Evolutionary conservation across 1,284 basidiomycete genomes (phyloP).

Genomic region (Anthracocystis setariae): DNA sequence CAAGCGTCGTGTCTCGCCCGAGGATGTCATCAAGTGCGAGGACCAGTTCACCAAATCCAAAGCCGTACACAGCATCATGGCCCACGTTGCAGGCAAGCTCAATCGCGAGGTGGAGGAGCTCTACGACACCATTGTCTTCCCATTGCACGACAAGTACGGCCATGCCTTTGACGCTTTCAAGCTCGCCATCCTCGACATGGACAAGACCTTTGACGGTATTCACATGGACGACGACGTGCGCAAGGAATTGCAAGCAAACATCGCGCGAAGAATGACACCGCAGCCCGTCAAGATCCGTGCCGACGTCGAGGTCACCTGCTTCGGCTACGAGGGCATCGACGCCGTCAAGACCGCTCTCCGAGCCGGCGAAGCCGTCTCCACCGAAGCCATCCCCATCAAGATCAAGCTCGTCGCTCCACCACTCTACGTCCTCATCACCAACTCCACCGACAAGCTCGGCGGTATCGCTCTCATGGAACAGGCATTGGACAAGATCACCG

Average conservation of each 20-base stretch:
- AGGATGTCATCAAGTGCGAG: conserved; percentile 98
- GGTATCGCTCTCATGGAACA: conserved; percentile 93
- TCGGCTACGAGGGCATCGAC: conserved; percentile 95
- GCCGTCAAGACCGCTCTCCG: conserved; percentile 92
- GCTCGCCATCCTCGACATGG: conserved; percentile 80
- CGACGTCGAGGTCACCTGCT: conserved; percentile 97
- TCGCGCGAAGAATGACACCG: conserved; percentile 92
- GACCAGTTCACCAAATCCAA: conserved; percentile 98
- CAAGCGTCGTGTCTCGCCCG: conserved; percentile 97
- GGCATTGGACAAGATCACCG: conserved; percentile 89
- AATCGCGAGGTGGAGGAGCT: conserved; percentile 76
- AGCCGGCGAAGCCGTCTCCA: conserved; percentile 86
- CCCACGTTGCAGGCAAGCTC: conserved; percentile 65
- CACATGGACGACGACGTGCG: conserved; percentile 74
- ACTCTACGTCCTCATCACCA: conserved; percentile 92
- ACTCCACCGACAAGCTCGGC: conserved; percentile 94
- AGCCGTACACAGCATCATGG: conserved; percentile 67
- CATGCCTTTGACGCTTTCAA: conserved; percentile 99
- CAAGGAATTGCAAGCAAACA: conserved; percentile 81
- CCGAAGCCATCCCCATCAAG: conserved; percentile 92
- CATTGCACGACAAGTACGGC: conserved; percentile 88
- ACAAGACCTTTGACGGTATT: conserved; percentile 82
- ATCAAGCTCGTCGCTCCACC: conserved; percentile 96
- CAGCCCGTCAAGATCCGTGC: conserved; percentile 99
- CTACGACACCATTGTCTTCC: conserved; percentile 93